Conservation (phyloP, 495 filamentous ascomycete genomes). For the Penicillium nucicola region DNA sequence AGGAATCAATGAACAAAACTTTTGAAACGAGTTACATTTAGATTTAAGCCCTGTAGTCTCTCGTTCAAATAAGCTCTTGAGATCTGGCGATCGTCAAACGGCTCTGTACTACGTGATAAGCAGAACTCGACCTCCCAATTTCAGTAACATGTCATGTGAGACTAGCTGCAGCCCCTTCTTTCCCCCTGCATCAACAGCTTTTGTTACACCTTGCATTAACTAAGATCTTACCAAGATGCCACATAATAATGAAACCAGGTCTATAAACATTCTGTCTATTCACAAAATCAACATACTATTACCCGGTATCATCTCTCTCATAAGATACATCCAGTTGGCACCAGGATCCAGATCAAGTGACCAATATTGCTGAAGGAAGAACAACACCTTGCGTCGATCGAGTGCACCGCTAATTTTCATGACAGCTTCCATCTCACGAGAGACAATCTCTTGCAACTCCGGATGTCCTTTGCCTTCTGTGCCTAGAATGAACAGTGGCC, state of each 20-base stretch:
- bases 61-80: too few species aligned
- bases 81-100: too few species aligned
- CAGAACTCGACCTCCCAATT: too few species aligned
- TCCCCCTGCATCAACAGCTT: not conserved
- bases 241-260: too few species aligned
- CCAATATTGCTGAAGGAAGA: constrained; percentile 19
- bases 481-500: constrained; percentile 12
- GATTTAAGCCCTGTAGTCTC: too few species aligned
- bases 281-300: constrained; percentile 12
- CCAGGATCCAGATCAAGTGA: not conserved
- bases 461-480: constrained; percentile 3
- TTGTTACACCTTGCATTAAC: too few species aligned
- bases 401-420: constrained; percentile 18
- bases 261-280: not conserved
- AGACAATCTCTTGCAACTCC: constrained; percentile 3
- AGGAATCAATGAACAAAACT: too few species aligned
- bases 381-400: constrained; percentile 19
- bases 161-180: too few species aligned
- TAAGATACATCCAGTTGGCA: constrained; percentile 14
- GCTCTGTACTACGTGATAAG: too few species aligned
- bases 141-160: too few species aligned
- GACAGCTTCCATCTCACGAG: constrained; percentile 8
- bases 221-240: too few species aligned
- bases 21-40: too few species aligned
- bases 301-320: constrained; percentile 3